phyloP scores from a whole-genome alignment of 352 stramenopile genomes.

The Globisporangium recalcitrans region DNA sequence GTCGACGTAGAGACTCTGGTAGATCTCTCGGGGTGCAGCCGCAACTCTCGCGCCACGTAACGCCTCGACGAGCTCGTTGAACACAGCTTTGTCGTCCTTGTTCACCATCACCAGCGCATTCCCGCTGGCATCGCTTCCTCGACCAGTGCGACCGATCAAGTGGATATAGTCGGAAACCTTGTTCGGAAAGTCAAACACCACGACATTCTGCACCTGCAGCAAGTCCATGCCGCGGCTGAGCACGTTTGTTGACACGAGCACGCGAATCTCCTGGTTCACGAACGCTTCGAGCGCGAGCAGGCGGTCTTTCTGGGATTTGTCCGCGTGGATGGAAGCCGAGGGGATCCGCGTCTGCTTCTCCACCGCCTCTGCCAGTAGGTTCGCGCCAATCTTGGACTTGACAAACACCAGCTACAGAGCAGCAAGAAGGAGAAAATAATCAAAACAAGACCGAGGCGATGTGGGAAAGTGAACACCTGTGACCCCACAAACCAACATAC shows the following conservation, averaged over 20 bases:
- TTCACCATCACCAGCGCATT: conserved; percentile 47
- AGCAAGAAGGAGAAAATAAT: not conserved
- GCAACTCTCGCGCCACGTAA: conserved; percentile 23
- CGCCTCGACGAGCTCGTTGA: conserved; percentile 35
- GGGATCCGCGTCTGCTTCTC: conserved; percentile 30
- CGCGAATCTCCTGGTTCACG: conserved; percentile 34
- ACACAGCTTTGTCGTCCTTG: conserved; percentile 29
- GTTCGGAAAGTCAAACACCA: conserved; percentile 69
- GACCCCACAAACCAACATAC: conserved; percentile 18
- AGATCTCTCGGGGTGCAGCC: conserved; percentile 36
- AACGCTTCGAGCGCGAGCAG: conserved; percentile 54
- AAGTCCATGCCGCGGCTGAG: conserved; percentile 72
- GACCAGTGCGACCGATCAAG: conserved; percentile 48
- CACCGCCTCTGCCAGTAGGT: conserved; percentile 56
- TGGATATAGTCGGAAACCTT: conserved; percentile 62
- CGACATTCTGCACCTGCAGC: conserved; percentile 55
- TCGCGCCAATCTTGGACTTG: conserved; percentile 49
- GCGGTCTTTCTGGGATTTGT: conserved; percentile 56
- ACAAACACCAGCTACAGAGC: conserved; percentile 58
- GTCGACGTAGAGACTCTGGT: conserved; percentile 29
- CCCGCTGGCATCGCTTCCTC: conserved; percentile 18
- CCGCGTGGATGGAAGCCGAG: conserved; percentile 48
- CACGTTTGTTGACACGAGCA: conserved; percentile 67
- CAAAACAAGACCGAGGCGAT: too few relatives aligned
- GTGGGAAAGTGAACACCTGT: too few relatives aligned